Evolutionary conservation across 352 stramenopile species (phyloP), one percentile per base, ranked within the genome.

Genomic region (Elongisporangium anandrum): DNA sequence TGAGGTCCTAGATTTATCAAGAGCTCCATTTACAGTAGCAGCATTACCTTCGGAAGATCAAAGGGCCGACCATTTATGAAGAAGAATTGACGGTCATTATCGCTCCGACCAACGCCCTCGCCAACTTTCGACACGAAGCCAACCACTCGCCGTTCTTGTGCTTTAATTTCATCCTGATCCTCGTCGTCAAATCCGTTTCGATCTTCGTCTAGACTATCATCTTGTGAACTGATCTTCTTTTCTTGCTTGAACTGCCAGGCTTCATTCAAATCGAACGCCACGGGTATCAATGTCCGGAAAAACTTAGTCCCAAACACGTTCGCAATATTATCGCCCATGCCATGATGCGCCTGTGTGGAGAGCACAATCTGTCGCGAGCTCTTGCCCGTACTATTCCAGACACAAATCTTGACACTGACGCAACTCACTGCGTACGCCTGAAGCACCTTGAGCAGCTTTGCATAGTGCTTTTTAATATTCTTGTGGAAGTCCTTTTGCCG

Each of bases 31-130:
- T n/a, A n/a, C n/a, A n/a, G n/a, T n/a, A n/a, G n/a, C n/a, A n/a
- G n/a, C n/a, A n/a, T n/a, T 47, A 84, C 70, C 61, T 93, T 92
- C 15, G 95, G 92, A 10, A 98, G 64, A 57, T 99, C 95, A 51
- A 99, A 94, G 0, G 96, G 96, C 8, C 96, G 83, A 12, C 90
- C 87, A 70, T 99, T 99, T 45, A 99, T 92, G 69, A 95, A 98
- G 57, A 98, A 94, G 64, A 98, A 98, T 70, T 99, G 96, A 3
- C 84, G 75, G 59, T 98, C 90, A 56, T 95, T 92, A 54, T 97
- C 87, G 50, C 78, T 85, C 47, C 84, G 65, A 3, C 84, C 85
- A 20, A 92, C 81, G 22, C 86, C 87, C 41, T 64, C 74, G 38
- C 83, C 83, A 17, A 89, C 73, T 45, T 76, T 83, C 1, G 81